Conservation (phyloP, 495 filamentous ascomycete genomes). For the Platismatia glauca region DNA sequence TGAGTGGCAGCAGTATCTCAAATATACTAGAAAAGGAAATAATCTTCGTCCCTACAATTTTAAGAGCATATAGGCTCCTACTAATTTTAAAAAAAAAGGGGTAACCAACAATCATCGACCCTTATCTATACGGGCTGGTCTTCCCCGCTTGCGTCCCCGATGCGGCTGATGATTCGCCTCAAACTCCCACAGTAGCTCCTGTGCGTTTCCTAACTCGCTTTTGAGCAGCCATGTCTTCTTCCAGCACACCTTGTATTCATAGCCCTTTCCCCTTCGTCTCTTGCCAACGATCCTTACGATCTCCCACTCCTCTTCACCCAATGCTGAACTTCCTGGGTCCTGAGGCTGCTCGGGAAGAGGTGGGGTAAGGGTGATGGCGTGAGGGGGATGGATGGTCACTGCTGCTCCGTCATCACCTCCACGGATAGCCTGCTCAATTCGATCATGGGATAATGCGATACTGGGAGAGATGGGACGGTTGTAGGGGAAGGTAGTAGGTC, state of each 20-base stretch:
- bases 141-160: slow-evolving; percentile 8
- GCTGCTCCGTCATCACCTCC: slow-evolving; percentile 3
- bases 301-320: slow-evolving; percentile 2
- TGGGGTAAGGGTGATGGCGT: slow-evolving; percentile 5
- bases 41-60: neutral
- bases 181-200: slow-evolving; percentile 6
- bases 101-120: slow-evolving; percentile 6
- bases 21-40: neutral
- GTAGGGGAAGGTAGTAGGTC: neutral
- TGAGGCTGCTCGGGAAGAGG: neutral
- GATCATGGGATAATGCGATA: neutral
- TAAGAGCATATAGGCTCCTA: neutral
- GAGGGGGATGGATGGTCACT: slow-evolving; percentile 2
- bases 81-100: neutral
- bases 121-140: slow-evolving; percentile 1
- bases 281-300: too few species aligned
- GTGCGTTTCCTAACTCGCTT: slow-evolving; percentile 5
- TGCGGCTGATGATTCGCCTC: slow-evolving; percentile 13
- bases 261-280: too few species aligned
- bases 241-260: slow-evolving; percentile 10
- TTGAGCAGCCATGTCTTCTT: slow-evolving; percentile 10
- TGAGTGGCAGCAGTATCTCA: neutral
- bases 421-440: too few species aligned
- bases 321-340: slow-evolving; percentile 1
- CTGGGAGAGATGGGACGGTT: neutral